Evolutionary conservation across 495 filamentous ascomycete species (phyloP).

Genomic region (Penicillium longicatenatum): DNA sequence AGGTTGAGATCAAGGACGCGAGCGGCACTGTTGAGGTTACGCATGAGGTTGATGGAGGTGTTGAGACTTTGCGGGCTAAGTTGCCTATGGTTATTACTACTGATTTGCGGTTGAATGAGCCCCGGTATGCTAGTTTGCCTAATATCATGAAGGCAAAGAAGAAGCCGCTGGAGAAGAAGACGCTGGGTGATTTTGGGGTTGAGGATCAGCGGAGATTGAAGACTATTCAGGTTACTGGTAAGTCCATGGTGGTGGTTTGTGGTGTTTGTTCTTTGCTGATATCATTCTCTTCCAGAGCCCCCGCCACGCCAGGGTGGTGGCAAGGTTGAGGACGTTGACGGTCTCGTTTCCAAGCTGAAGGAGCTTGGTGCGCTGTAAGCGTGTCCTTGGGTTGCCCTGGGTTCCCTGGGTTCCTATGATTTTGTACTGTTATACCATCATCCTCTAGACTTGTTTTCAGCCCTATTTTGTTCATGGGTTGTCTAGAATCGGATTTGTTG

Average conservation of each 20-base stretch:
- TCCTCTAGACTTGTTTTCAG: slow-evolving; percentile 10
- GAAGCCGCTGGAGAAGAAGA: slow-evolving; percentile 95
- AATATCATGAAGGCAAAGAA: slow-evolving; percentile 99
- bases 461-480: too few species aligned
- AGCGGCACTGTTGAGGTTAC: slow-evolving; percentile 66
- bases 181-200: slow-evolving; percentile 74
- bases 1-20: slow-evolving; percentile 69
- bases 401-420: too few species aligned
- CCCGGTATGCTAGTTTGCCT: slow-evolving; percentile 89
- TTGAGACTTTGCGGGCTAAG: slow-evolving; percentile 81
- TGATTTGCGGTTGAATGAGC: slow-evolving; percentile 93
- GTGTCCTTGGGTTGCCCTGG: not conserved
- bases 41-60: slow-evolving; percentile 92
- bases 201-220: slow-evolving; percentile 75
- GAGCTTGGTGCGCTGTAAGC: slow-evolving; percentile 86
- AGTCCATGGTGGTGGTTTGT: too few species aligned
- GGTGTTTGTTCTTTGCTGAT: slow-evolving; percentile 25
- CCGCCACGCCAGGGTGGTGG: slow-evolving; percentile 86
- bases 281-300: slow-evolving; percentile 61
- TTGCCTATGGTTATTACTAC: slow-evolving; percentile 93
- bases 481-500: too few species aligned
- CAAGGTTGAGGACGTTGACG: slow-evolving; percentile 96
- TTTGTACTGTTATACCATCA: too few species aligned
- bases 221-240: slow-evolving; percentile 82
- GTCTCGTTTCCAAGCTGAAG: slow-evolving; percentile 88